Conservation (phyloP, 1,284 basidiomycete genomes). For the Ustanciosporium gigantosporum region DNA sequence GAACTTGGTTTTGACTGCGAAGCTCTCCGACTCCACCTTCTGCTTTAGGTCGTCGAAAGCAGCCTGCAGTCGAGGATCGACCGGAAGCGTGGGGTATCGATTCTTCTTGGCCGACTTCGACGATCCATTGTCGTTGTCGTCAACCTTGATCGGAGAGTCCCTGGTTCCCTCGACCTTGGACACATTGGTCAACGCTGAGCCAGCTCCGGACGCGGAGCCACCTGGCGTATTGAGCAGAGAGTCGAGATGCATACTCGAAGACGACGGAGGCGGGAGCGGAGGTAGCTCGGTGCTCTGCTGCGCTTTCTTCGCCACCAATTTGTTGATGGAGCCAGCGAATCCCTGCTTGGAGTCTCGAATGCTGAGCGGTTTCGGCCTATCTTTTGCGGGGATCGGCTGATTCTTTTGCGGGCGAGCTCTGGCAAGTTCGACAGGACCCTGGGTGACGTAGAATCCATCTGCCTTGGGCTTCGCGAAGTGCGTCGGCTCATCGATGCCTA, state of each 20-base stretch:
- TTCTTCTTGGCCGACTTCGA: slow-evolving; percentile 55
- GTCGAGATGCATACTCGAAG: slow-evolving; percentile 25
- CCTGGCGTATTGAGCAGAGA: slow-evolving; percentile 21
- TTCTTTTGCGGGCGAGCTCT: slow-evolving; percentile 27
- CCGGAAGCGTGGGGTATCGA: slow-evolving; percentile 59
- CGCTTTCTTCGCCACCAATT: slow-evolving; percentile 45
- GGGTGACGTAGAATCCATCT: slow-evolving; percentile 83
- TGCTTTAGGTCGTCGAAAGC: slow-evolving; percentile 70
- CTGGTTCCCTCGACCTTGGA: slow-evolving; percentile 64
- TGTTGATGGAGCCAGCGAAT: slow-evolving; percentile 46
- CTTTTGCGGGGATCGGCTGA: slow-evolving; percentile 7
- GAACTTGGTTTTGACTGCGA: slow-evolving; percentile 76
- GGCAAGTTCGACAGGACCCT: slow-evolving; percentile 57
- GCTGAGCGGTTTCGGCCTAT: slow-evolving; percentile 23
- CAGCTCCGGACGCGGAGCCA: slow-evolving; percentile 1
- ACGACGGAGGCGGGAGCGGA: slow-evolving; percentile 15
- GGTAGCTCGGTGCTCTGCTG: slow-evolving; percentile 19
- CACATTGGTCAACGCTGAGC: slow-evolving; percentile 29
- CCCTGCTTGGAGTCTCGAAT: slow-evolving; percentile 37
- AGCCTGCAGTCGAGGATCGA: slow-evolving; percentile 70
- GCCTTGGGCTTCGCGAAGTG: slow-evolving; percentile 91
- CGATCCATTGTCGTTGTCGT: slow-evolving; percentile 65
- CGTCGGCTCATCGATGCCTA: slow-evolving; percentile 84
- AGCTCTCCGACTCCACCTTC: slow-evolving; percentile 64
- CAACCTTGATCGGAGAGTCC: slow-evolving; percentile 68